phyloP scores from a whole-genome alignment of 176 grass and related monocot genomes.

The Lolium perenne region DNA sequence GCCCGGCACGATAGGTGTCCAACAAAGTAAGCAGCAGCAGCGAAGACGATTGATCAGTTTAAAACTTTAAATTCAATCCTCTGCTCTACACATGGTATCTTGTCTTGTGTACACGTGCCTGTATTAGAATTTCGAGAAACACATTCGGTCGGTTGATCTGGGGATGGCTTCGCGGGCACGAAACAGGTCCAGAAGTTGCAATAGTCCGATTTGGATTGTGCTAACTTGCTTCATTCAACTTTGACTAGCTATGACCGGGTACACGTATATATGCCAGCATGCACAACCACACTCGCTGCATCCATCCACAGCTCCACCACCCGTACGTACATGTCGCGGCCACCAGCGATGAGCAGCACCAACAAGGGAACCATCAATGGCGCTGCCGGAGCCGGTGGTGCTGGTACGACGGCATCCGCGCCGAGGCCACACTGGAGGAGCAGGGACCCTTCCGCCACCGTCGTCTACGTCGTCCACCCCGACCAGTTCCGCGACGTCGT shows the following conservation, averaged over 20 bases:
- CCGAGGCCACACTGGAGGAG: slow-evolving; percentile 41
- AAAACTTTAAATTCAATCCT: no score
- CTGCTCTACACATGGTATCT: no score
- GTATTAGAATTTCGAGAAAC: no score
- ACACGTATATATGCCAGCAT: neutral
- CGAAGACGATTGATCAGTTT: no score
- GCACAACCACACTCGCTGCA: neutral
- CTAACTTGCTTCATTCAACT: neutral
- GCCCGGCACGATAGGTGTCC: no score
- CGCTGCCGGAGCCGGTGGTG: neutral
- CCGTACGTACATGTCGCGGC: no score
- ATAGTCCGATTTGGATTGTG: neutral
- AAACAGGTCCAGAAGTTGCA: no score
- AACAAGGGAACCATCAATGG: neutral
- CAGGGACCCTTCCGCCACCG: slow-evolving; percentile 33
- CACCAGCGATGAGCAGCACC: neutral
- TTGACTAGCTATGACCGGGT: neutral
- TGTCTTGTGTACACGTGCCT: no score
- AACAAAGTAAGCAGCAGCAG: no score
- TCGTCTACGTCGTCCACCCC: slow-evolving; percentile 38
- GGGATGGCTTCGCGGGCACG: no score
- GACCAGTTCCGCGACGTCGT: slow-evolving; percentile 42
- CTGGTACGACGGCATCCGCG: neutral
- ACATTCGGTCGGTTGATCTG: no score
- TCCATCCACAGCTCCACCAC: neutral